Evolutionary conservation across 495 filamentous ascomycete genomes (phyloP).

Genomic region (Aspergillus asperescens): DNA sequence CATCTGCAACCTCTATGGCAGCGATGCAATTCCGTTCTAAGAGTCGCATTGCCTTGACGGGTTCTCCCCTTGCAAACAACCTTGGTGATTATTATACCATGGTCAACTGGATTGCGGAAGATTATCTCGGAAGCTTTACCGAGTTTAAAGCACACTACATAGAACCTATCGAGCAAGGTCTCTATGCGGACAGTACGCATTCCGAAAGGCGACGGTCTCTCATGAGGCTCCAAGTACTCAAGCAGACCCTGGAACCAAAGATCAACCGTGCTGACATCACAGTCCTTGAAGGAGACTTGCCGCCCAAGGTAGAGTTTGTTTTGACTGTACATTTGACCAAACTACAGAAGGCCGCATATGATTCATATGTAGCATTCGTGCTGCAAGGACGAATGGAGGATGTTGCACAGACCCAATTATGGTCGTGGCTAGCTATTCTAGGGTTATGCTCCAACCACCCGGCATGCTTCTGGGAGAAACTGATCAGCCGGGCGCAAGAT

Average conservation of each 20-base stretch:
- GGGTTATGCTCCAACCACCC: conserved; percentile 75
- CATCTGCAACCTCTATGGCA: conserved; percentile 45
- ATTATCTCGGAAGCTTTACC: conserved; percentile 58
- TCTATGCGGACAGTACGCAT: conserved; percentile 56
- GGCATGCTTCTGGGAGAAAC: conserved; percentile 52
- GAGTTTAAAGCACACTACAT: conserved; percentile 67
- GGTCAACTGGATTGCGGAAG: conserved; percentile 83
- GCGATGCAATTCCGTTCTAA: conserved; percentile 56
- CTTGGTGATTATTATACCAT: conserved; percentile 77
- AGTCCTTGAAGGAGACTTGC: conserved; percentile 58
- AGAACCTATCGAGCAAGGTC: conserved; percentile 66
- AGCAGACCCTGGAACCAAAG: conserved; percentile 68
- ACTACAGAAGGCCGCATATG: conserved; percentile 62
- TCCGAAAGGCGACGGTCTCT: conserved; percentile 52
- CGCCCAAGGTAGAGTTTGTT: conserved; percentile 74
- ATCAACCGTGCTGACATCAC: conserved; percentile 68
- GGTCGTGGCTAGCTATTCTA: conserved; percentile 52
- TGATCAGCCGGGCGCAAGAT: conserved; percentile 30
- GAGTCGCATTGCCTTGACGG: conserved; percentile 79
- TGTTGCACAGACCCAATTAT: conserved; percentile 27
- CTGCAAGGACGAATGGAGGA: conserved; percentile 18
- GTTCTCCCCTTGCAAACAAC: conserved; percentile 79
- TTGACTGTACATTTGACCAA: conserved; percentile 64
- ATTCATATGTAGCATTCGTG: conserved; percentile 47
- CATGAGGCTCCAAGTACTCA: conserved; percentile 64